Base-by-base conservation (phyloP, 257 asterid genomes). In the Gynochthodes officinalis region DNA sequence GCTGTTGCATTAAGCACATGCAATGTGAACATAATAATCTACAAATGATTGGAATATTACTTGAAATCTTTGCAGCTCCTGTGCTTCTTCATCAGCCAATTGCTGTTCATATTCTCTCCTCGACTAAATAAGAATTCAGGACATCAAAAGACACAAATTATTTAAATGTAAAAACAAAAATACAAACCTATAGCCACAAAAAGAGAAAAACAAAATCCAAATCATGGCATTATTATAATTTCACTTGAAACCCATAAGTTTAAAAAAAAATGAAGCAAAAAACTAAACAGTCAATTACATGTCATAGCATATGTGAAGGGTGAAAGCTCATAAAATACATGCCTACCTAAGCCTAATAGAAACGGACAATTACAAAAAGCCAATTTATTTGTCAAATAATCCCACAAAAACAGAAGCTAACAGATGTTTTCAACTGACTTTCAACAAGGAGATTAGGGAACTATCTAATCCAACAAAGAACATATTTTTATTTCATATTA, bases 71-170 rank as follows among this genome's bases (percentile, higher is more conserved):
- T 75, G 91, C 76, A 91, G 90, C 80, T 88, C 83, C 69, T 75
- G 76, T 71, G 84, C 91, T 83, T 94, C 99, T 82, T 91, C 96
- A 73, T 87, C 93, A 53, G 95, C 97, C 70, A 89, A 55, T 76
- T 94, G 89, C 27, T 78, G 89, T 82, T 94, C 99, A 68, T 84
- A 81, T 64, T 91, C 96, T 79, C 80, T 87, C 89, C 73, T 91
- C 16, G 97, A 87, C 98, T 93, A 55, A 74, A 75, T 75, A 59
- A 78, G 75, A 25, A 73, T 73, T 60, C 76, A 75, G 77, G 74
- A 77, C 60, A 76, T 62, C 75, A 76, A 72, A 71, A 40, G 62
- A 69, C 60, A 74, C 10, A 27, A 58, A 25, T 67, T 57, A 33
- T 62, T 59, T 62, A 37, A 65, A 62, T 58, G 28, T 28, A 55